Evolutionary conservation across 805 yeast species (phyloP).

Genomic region (Saccharomycopsis oosterbeekiorum): DNA sequence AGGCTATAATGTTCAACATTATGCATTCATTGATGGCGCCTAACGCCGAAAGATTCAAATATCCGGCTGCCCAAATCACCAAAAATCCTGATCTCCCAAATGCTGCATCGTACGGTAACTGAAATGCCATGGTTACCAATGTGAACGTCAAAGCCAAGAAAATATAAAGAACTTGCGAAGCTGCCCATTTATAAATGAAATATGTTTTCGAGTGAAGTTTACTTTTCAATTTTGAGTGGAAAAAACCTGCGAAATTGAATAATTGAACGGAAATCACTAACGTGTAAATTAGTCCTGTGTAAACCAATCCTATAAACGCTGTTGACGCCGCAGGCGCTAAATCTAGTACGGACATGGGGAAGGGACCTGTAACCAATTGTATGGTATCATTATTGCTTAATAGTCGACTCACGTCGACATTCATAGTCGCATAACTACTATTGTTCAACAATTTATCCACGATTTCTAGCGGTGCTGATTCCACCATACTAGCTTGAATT

Average conservation of each 20-base stretch:
- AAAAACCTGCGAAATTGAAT: constrained; percentile 12
- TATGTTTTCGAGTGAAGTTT: constrained; percentile 22
- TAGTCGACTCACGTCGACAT: neutral
- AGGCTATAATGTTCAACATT: constrained; percentile 37
- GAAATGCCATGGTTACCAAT: constrained; percentile 56
- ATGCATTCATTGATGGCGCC: constrained; percentile 67
- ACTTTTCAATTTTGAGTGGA: constrained; percentile 8
- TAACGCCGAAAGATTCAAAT: constrained; percentile 60
- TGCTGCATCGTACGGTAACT: constrained; percentile 44
- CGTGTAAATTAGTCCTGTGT: constrained; percentile 10
- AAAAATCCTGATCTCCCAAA: constrained; percentile 67
- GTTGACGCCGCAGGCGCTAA: constrained; percentile 8
- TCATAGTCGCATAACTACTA: neutral
- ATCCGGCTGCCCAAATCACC: constrained; percentile 62
- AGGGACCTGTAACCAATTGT: constrained; percentile 9
- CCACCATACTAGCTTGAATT: neutral
- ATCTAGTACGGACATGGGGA: neutral
- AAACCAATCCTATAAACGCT: constrained; percentile 5
- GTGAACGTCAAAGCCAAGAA: constrained; percentile 49
- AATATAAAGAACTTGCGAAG: constrained; percentile 45
- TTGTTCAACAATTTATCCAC: neutral
- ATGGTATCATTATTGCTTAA: neutral
- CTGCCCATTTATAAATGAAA: constrained; percentile 40
- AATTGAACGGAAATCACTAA: constrained; percentile 11
- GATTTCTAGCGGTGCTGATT: neutral